phyloP scores from a whole-genome alignment of 257 asterid species.

The Nicotiana noctiflora region DNA sequence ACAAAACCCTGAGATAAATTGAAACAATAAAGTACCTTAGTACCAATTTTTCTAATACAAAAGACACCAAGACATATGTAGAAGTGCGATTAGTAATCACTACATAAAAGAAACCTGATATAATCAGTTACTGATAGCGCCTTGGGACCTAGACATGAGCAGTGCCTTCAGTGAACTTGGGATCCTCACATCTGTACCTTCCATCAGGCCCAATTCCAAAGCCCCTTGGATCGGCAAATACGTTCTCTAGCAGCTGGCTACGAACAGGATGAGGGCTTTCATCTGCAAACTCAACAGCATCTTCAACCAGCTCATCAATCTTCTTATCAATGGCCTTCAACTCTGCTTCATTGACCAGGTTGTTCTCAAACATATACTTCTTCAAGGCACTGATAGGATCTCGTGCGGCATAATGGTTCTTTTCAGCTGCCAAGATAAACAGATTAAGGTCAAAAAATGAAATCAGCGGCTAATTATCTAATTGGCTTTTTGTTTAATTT shows the following conservation, averaged over 20 bases:
- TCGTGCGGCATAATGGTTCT: constrained; percentile 79
- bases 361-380: constrained; percentile 68
- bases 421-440: constrained; percentile 61
- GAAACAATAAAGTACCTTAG: neutral
- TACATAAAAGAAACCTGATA: neutral
- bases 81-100: neutral
- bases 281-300: constrained; percentile 86
- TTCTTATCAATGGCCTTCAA: constrained; percentile 79
- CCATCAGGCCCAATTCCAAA: constrained; percentile 97
- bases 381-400: constrained; percentile 78
- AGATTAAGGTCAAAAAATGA: neutral
- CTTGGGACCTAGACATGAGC: constrained; percentile 56
- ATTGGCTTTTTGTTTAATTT: neutral
- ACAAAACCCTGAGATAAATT: neutral
- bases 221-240: constrained; percentile 95
- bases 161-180: constrained; percentile 93
- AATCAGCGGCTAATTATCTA: neutral
- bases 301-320: constrained; percentile 81
- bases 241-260: constrained; percentile 84
- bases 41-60: neutral
- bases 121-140: neutral
- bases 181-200: constrained; percentile 95
- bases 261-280: constrained; percentile 78
- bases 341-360: constrained; percentile 62
- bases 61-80: neutral